Percentiles rank a stretch among this genome's conserved stretches.
phyloP scores from a whole-genome alignment of 495 filamentous ascomycete species.

The Penicillium coprophilum region DNA sequence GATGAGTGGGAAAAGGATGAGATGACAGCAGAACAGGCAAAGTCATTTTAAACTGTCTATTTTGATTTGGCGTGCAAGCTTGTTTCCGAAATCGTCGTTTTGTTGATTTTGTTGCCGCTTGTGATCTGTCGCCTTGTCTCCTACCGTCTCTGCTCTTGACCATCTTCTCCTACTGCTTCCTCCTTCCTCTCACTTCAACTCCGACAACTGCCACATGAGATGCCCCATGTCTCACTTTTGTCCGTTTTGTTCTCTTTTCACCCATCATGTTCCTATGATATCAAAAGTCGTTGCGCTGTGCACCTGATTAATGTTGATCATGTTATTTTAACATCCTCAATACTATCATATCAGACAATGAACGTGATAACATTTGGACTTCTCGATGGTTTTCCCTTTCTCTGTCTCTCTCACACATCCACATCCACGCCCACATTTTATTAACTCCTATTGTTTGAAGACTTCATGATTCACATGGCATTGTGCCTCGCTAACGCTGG shows the following conservation, averaged over 20 bases:
- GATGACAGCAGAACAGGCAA: conserved; percentile 7
- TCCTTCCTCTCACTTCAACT: background rate
- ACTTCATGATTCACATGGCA: conserved; percentile 8
- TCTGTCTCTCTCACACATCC: background rate
- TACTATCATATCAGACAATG: conserved; percentile 17
- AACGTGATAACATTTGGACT: background rate
- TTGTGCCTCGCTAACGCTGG: conserved; percentile 14
- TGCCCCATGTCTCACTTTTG: background rate
- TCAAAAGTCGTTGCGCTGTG: background rate
- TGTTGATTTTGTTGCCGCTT: background rate
- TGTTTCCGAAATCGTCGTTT: background rate
- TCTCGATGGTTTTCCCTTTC: background rate
- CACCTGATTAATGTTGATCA: conserved; percentile 14
- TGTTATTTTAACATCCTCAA: conserved; percentile 17
- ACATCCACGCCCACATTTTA: background rate
- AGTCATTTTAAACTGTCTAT: background rate
- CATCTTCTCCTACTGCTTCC: background rate
- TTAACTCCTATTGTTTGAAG: background rate
- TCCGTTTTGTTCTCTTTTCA: background rate
- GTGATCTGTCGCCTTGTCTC: background rate
- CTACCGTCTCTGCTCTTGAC: background rate
- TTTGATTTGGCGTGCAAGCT: background rate
- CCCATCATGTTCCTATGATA: background rate
- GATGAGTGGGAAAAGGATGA: conserved; percentile 47
- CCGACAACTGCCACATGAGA: background rate